Evolutionary conservation across 495 filamentous ascomycete species (phyloP).

Genomic region (Durotheca rogersii): DNA sequence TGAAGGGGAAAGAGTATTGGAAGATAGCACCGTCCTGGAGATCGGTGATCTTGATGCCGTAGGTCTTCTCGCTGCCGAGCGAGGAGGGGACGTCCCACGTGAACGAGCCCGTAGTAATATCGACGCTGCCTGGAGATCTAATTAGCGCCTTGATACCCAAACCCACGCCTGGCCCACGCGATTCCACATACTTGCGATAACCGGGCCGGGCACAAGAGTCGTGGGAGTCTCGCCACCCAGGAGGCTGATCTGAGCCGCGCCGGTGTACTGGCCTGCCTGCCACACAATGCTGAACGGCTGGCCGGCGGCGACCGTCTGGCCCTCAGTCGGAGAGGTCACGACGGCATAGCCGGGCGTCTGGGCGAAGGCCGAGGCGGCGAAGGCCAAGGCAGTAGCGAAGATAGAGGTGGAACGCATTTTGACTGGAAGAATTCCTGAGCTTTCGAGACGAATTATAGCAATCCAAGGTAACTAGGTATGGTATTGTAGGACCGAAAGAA

Average conservation of each 20-base stretch:
- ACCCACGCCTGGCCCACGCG: background rate
- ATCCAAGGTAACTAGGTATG: no score
- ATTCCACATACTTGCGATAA: constrained; percentile 43
- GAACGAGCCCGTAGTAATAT: constrained; percentile 34
- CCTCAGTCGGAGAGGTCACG: constrained; percentile 38
- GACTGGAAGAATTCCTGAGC: no score
- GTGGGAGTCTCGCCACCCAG: constrained; percentile 39
- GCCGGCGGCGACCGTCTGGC: constrained; percentile 43
- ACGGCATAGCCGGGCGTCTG: constrained; percentile 46
- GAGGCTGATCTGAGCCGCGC: constrained; percentile 40
- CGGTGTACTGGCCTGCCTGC: constrained; percentile 28
- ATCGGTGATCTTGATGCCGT: constrained; percentile 47
- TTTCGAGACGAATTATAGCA: no score
- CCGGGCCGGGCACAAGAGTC: constrained; percentile 31
- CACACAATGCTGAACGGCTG: constrained; percentile 38
- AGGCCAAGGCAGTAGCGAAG: constrained; percentile 44
- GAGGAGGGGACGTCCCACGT: constrained; percentile 42
- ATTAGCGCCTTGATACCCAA: constrained; percentile 12
- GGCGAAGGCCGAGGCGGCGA: constrained; percentile 44
- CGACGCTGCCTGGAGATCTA: constrained; percentile 23
- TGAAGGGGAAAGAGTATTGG: constrained; percentile 55
- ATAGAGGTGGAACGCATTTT: constrained; percentile 48
- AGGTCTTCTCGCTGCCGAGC: constrained; percentile 41
- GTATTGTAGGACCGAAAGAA: constrained; percentile 16
- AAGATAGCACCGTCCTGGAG: constrained; percentile 40